Percentiles rank a stretch among this genome's conserved stretches.
Conservation (phyloP, 1,139 yeast species). For the Nakaseomyces delphensis region DNA sequence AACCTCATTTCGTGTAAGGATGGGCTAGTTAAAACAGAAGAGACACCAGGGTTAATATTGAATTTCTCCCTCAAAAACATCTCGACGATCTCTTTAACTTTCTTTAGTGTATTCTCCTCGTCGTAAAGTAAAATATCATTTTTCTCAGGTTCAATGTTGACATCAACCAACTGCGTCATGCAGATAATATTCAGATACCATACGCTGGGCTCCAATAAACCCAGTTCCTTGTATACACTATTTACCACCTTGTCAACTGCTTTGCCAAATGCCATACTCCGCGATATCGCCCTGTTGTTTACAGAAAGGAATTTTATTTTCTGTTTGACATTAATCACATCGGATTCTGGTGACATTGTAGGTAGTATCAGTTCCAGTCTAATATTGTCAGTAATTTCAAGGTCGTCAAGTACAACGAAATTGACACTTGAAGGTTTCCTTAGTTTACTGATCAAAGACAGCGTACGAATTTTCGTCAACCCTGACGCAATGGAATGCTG, state of each 20-base stretch:
- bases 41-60: background rate
- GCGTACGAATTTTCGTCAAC: conserved; percentile 14
- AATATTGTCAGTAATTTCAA: conserved; percentile 13
- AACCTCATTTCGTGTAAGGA: conserved; percentile 3
- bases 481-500: conserved; percentile 21
- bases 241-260: conserved; percentile 20
- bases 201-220: conserved; percentile 26
- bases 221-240: conserved; percentile 19
- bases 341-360: conserved; percentile 27
- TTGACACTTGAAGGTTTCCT: conserved; percentile 15
- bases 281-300: conserved; percentile 32
- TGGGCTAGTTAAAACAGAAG: background rate
- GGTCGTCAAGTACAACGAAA: conserved; percentile 14
- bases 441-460: conserved; percentile 18
- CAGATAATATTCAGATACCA: conserved; percentile 29
- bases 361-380: conserved; percentile 28
- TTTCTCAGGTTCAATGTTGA: conserved; percentile 41
- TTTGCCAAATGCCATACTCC: conserved; percentile 29
- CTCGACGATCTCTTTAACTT: conserved; percentile 7
- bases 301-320: conserved; percentile 28
- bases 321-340: conserved; percentile 19
- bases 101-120: conserved; percentile 14
- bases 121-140: conserved; percentile 34
- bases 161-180: conserved; percentile 27
- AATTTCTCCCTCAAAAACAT: conserved; percentile 5